phyloP scores from a whole-genome alignment of 805 yeast species.

The Suhomyces emberorum region DNA sequence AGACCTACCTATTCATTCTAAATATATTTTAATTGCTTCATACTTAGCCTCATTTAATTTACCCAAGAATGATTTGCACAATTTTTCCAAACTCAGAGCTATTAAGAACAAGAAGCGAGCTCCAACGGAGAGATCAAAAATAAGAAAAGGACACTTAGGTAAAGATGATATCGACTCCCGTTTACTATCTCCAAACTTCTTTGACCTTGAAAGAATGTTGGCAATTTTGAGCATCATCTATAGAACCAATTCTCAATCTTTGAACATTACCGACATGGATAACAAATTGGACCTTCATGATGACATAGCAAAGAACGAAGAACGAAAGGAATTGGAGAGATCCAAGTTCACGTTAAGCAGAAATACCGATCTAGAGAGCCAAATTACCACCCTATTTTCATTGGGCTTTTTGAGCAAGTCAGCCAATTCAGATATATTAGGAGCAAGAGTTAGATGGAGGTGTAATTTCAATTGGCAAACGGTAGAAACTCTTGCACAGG shows the following conservation, averaged over 20 bases:
- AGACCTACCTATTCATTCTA: conserved; percentile 59
- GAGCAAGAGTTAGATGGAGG: conserved; percentile 72
- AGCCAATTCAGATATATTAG: conserved; percentile 51
- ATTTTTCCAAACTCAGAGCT: conserved; percentile 58
- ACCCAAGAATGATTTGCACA: conserved; percentile 62
- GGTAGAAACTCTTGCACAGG: conserved; percentile 57
- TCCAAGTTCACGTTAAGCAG: conserved; percentile 34
- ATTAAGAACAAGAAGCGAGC: conserved; percentile 39
- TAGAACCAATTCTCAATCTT: conserved; percentile 34
- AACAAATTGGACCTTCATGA: conserved; percentile 22
- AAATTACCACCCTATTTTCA: conserved; percentile 57
- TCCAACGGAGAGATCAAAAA: conserved; percentile 10
- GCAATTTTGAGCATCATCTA: conserved; percentile 77
- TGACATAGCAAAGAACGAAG: conserved; percentile 34
- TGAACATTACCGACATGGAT: conserved; percentile 19
- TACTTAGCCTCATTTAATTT: conserved; percentile 79
- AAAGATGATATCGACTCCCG: conserved; percentile 54
- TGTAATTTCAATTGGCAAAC: conserved; percentile 70
- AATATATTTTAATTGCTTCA: conserved; percentile 74
- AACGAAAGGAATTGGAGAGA: conserved; percentile 31
- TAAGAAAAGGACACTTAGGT: conserved; percentile 19
- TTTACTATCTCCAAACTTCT: conserved; percentile 65
- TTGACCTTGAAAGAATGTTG: conserved; percentile 73
- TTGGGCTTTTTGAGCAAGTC: conserved; percentile 48
- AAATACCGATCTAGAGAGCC: conserved; percentile 50